Conservation (phyloP, 2,329 filamentous ascomycete genomes). For the Hymenoscyphus salicellus region DNA sequence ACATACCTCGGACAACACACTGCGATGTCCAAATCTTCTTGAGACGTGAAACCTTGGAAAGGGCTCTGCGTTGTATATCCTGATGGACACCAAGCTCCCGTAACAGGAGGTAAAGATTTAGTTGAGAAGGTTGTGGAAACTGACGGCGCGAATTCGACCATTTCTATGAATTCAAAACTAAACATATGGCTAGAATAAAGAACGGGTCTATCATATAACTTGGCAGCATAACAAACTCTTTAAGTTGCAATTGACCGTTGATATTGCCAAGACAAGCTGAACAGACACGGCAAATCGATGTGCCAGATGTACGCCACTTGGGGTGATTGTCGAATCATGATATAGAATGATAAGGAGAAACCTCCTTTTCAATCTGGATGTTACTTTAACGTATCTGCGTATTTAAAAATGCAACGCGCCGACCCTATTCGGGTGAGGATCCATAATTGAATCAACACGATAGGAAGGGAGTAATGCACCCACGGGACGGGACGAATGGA, state of each 20-base stretch:
- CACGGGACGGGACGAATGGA: background rate
- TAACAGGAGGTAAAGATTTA: background rate
- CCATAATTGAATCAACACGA: background rate
- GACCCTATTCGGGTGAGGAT: background rate
- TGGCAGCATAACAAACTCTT: background rate
- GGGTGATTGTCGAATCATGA: background rate
- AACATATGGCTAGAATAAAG: background rate
- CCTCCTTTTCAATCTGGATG: background rate
- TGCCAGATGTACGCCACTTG: background rate
- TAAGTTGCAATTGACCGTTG: background rate
- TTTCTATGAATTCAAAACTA: background rate
- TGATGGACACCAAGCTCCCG: background rate
- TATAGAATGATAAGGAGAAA: background rate
- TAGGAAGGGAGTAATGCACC: background rate
- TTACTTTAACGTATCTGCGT: background rate
- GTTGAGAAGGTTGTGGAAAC: background rate
- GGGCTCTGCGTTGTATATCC: background rate
- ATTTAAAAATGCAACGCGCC: background rate
- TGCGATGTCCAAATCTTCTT: background rate
- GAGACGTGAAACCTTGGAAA: background rate
- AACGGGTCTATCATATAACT: background rate
- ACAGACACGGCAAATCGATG: background rate
- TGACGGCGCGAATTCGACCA: background rate
- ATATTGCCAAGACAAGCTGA: background rate
- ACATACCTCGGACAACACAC: background rate